Base-by-base conservation (phyloP, 345 rosid genomes). In the Hibiscus syriacus region DNA sequence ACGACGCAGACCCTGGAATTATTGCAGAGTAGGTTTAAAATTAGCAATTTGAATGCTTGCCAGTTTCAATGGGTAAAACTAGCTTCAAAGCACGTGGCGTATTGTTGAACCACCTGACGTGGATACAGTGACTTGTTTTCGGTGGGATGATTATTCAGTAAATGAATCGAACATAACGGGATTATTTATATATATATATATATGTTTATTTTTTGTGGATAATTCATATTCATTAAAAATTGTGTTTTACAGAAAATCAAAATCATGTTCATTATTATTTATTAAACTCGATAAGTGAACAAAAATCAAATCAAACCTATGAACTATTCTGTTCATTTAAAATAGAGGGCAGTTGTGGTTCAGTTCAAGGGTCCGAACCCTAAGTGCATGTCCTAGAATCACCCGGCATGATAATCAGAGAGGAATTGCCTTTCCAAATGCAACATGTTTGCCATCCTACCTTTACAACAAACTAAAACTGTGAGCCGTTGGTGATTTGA, bases 381-480 rank as follows among this genome's bases (percentile, higher is more conserved):
- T 41, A 36, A 36, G 26, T 60, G 8, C 50, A 46, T 46, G 34
- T 11, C 25, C 6, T 20, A 2, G 14, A 16, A 41, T 52, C 14
- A 22, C 0, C 3, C 7, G 45, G 5, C 43, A 14, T 13, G 50
- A 38, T 10, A 65, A 48, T 81, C 70, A 91, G 6, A 86, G 83
- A 29, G 97, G 91, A 65, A 94, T 83, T 73, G 89, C 98, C 80
- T 94, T 86, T 10, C 99, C 99, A 53, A 94, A 91, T 61, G 91
- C 98, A 16, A 91, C 98, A 61, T 94, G 93, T 68, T 62, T 86
- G 41, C 99, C 98, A 72, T 94, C 98, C 84, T 91, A 83, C 98
- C 98, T 93, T 78, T 22, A 63, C 2, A 64, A 19, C 6, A n/a
- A n/a, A n/a, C n/a, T n/a, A n/a, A n/a, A n/a, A n/a, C n/a, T n/a